These are phyloP conservation scores for Chimonanthus salicifolius DNA, from an alignment of 164 flowering plant genomes.

Conservation along the genomic window DNA sequence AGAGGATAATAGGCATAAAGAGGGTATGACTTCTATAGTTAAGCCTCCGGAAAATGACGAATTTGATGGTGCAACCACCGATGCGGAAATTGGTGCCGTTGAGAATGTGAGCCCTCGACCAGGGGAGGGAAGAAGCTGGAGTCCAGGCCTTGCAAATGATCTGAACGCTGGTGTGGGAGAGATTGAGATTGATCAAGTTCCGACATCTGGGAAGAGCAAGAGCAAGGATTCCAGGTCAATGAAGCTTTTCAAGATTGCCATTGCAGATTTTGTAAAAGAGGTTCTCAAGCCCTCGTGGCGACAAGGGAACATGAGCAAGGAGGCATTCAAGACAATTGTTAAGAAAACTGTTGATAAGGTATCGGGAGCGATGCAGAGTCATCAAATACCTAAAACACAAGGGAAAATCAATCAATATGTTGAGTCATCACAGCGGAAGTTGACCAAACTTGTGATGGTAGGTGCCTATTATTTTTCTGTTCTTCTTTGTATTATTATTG, in stretches of 20 bases:
- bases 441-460: constrained; percentile 96
- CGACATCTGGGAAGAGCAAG: constrained; percentile 52
- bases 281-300: constrained; percentile 95
- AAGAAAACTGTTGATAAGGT: constrained; percentile 97
- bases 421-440: constrained; percentile 74
- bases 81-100: constrained; percentile 76
- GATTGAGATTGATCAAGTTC: constrained; percentile 67
- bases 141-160: constrained; percentile 38
- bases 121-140: constrained; percentile 18
- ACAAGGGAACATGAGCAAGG: constrained; percentile 99
- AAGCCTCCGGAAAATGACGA: constrained; percentile 57
- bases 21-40: constrained; percentile 26
- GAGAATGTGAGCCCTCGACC: constrained; percentile 51
- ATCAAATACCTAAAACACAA: constrained; percentile 75
- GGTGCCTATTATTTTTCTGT: neutral
- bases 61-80: constrained; percentile 70
- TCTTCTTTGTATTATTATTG: neutral
- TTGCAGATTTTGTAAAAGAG: constrained; percentile 95
- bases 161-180: constrained; percentile 42
- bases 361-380: constrained; percentile 82
- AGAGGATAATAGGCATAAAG: constrained; percentile 41
- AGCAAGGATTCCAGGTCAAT: constrained; percentile 69
- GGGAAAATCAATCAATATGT: constrained; percentile 80
- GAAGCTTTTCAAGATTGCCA: constrained; percentile 70
- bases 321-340: constrained; percentile 95